Conservation (phyloP, 805 yeast species). For the Monosporozyma yasuniensis region DNA sequence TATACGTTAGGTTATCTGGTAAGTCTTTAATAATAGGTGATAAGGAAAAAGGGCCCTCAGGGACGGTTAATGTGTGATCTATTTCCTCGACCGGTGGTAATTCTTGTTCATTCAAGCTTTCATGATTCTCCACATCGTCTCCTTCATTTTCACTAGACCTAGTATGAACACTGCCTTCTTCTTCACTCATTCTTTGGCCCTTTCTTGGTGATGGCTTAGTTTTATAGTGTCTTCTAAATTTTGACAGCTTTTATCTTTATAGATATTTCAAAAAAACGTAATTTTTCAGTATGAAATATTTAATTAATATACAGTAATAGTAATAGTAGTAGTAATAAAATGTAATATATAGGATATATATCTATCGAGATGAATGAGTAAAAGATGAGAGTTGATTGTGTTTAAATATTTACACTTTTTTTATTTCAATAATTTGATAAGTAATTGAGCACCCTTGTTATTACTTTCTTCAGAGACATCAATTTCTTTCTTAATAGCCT, state of each 20-base stretch:
- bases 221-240: background rate
- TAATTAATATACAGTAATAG: background rate
- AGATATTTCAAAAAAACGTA: background rate
- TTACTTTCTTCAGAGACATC: constrained; percentile 31
- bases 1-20: constrained; percentile 19
- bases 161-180: background rate
- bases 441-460: constrained; percentile 59
- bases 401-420: background rate
- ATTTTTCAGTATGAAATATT: background rate
- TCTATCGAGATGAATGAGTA: background rate
- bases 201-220: background rate
- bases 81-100: background rate
- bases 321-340: background rate
- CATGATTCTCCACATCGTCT: background rate
- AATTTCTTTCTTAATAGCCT: constrained; percentile 39
- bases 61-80: background rate
- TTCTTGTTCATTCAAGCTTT: background rate
- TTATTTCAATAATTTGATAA: constrained; percentile 32
- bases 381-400: background rate
- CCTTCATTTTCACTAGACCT: background rate
- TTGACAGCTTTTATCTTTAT: background rate
- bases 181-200: background rate
- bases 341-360: background rate
- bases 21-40: constrained; percentile 20
- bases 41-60: constrained; percentile 17